A percentile compares a stretch with the other conserved stretches of the same genome.
Conservation (phyloP, 768 basidiomycete genomes). For the Nevesoporus exiguus region DNA sequence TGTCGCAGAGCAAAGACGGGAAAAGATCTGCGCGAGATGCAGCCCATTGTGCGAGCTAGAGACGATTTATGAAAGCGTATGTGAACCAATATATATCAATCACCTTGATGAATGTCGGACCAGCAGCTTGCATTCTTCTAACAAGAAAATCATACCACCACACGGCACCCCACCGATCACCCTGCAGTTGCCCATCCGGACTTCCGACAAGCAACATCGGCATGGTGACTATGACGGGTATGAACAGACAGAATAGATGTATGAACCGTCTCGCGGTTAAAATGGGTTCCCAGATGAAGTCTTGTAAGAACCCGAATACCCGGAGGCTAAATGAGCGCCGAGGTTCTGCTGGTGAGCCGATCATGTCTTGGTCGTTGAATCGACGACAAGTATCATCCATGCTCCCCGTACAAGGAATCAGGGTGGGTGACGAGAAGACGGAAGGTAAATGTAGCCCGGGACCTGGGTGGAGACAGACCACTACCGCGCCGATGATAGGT, state of each 20-base stretch:
- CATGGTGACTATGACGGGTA: slow-evolving; percentile 78
- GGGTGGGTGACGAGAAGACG: slow-evolving; percentile 48
- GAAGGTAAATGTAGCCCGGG: slow-evolving; percentile 42
- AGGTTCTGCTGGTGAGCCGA: slow-evolving; percentile 69
- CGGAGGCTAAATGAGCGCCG: slow-evolving; percentile 44
- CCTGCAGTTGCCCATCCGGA: slow-evolving; percentile 50
- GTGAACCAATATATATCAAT: slow-evolving; percentile 12
- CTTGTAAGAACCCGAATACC: slow-evolving; percentile 46
- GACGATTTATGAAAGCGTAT: slow-evolving; percentile 7
- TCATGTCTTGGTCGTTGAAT: slow-evolving; percentile 33
- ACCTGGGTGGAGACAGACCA: slow-evolving; percentile 45
- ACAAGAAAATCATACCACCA: slow-evolving; percentile 98
- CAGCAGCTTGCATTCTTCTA: slow-evolving; percentile 86
- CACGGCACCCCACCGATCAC: slow-evolving; percentile 87
- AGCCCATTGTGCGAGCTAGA: slow-evolving; percentile 95
- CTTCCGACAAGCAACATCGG: slow-evolving; percentile 80
- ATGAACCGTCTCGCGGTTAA: slow-evolving; percentile 81
- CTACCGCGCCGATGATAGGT: slow-evolving; percentile 54
- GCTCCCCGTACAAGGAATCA: slow-evolving; percentile 41
- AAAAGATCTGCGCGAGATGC: slow-evolving; percentile 94
- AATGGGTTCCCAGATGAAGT: slow-evolving; percentile 78
- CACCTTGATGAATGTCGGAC: slow-evolving; percentile 97
- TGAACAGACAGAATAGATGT: slow-evolving; percentile 76
- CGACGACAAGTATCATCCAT: slow-evolving; percentile 10
- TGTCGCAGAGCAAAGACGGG: slow-evolving; percentile 78